Percentiles rank a stretch among this genome's conserved stretches.
Conservation (phyloP, 352 stramenopile genomes). For the Phytophthora hybrid region DNA sequence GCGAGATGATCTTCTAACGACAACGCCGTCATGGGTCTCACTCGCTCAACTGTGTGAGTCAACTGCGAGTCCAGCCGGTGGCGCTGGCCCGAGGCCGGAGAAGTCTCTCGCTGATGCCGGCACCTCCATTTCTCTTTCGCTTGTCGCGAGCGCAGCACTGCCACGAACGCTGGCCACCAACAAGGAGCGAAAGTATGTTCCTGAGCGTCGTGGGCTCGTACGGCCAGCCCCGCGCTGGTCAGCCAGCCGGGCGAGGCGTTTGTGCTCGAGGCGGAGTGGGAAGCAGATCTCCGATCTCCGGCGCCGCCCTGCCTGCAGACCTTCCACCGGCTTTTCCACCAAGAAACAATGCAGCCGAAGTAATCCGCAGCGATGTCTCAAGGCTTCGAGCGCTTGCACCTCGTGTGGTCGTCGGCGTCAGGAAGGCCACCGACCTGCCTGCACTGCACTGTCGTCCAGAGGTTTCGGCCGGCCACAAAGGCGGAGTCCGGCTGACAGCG, state of each 20-base stretch:
- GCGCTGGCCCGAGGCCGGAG: slow-evolving; percentile 9
- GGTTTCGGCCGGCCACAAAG: background rate
- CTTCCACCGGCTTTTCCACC: slow-evolving; percentile 11
- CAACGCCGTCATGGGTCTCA: background rate
- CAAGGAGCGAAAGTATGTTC: slow-evolving; percentile 5
- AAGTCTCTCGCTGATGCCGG: slow-evolving; percentile 22
- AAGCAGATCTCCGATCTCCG: slow-evolving; percentile 25
- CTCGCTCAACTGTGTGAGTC: too few relatives aligned
- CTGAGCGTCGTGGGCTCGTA: slow-evolving; percentile 18
- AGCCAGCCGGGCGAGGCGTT: background rate
- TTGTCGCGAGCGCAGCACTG: slow-evolving; percentile 9
- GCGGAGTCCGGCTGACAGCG: background rate
- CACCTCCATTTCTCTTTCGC: slow-evolving; percentile 25
- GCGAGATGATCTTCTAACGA: background rate
- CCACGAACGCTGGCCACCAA: slow-evolving; percentile 23
- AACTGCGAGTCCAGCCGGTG: background rate
- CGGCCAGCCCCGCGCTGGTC: slow-evolving; percentile 5
- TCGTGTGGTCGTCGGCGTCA: slow-evolving; percentile 2
- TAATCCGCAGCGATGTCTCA: slow-evolving; percentile 14
- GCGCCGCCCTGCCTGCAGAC: too few relatives aligned
- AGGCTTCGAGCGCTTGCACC: background rate
- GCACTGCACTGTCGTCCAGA: slow-evolving; percentile 1
- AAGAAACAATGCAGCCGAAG: background rate
- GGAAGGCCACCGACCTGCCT: background rate
- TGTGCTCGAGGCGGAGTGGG: slow-evolving; percentile 14